Conservation (phyloP, 2,329 filamentous ascomycete species). For the Nothophaeocryptopus gaeumannii region DNA sequence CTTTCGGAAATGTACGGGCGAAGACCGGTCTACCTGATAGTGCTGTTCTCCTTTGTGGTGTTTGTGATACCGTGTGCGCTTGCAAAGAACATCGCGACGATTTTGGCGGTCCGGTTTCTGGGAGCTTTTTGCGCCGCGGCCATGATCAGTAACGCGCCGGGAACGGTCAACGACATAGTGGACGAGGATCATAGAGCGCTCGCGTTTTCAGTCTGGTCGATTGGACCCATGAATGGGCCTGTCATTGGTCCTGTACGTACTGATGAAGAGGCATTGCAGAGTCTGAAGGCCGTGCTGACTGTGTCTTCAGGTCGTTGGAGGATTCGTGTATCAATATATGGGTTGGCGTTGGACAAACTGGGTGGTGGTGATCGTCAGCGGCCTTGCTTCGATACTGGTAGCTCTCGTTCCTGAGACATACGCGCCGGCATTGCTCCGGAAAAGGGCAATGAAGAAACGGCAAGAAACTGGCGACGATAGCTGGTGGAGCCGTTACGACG, state of each 20-base stretch:
- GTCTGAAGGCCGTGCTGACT: background rate
- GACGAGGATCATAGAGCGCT: slow-evolving; percentile 74
- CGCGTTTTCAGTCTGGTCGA: slow-evolving; percentile 78
- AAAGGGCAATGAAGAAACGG: slow-evolving; percentile 61
- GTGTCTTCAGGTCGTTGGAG: slow-evolving; percentile 64
- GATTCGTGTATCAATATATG: slow-evolving; percentile 72
- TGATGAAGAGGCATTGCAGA: slow-evolving; percentile 20
- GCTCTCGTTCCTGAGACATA: slow-evolving; percentile 71
- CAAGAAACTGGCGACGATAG: slow-evolving; percentile 68
- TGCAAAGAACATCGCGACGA: slow-evolving; percentile 62
- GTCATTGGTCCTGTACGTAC: slow-evolving; percentile 15
- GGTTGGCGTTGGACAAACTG: slow-evolving; percentile 90
- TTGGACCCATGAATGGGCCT: slow-evolving; percentile 76
- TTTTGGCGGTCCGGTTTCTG: slow-evolving; percentile 73
- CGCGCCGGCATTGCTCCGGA: slow-evolving; percentile 65
- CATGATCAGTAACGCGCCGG: slow-evolving; percentile 80
- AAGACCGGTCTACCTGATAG: slow-evolving; percentile 64
- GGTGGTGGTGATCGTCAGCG: slow-evolving; percentile 71
- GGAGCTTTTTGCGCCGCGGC: slow-evolving; percentile 72
- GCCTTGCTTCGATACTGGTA: slow-evolving; percentile 59
- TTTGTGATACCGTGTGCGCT: slow-evolving; percentile 71
- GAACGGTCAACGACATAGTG: slow-evolving; percentile 80
- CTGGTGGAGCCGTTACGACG: slow-evolving; percentile 79
- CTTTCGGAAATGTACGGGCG: slow-evolving; percentile 69
- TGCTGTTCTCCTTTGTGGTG: slow-evolving; percentile 62